These are phyloP conservation scores for Pseudozyma thailandica DNA, from an alignment of 1,284 basidiomycete genomes.

Conservation along the genomic window DNA sequence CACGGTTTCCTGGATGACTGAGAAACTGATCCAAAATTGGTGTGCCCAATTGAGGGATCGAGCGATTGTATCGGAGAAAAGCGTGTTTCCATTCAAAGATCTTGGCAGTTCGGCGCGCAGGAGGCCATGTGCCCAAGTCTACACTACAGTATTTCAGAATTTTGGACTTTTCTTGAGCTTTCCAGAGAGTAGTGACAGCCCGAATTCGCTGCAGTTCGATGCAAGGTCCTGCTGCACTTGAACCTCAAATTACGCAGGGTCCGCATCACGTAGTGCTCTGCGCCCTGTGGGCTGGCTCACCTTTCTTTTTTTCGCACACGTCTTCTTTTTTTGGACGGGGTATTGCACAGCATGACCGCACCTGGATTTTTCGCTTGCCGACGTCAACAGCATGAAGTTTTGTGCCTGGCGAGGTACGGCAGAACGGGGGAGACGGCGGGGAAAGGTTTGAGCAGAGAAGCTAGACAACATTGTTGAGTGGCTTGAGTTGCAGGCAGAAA, in stretches of 20 bases:
- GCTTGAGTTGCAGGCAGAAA: background rate
- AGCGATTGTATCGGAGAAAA: no score
- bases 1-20: conserved; percentile 14
- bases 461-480: no score
- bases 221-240: background rate
- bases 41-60: no score
- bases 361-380: no score
- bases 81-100: no score
- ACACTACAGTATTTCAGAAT: background rate
- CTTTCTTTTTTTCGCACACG: conserved; percentile 1
- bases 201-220: conserved; percentile 19
- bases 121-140: no score
- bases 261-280: background rate
- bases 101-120: no score
- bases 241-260: background rate
- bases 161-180: background rate
- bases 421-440: no score
- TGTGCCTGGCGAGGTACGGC: no score
- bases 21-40: background rate
- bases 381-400: no score
- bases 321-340: no score
- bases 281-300: background rate
- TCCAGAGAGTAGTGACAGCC: background rate
- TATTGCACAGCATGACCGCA: no score
- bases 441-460: background rate